Base-by-base conservation (phyloP, 202 grass and related monocot species). In the Elaeis oleifera region DNA sequence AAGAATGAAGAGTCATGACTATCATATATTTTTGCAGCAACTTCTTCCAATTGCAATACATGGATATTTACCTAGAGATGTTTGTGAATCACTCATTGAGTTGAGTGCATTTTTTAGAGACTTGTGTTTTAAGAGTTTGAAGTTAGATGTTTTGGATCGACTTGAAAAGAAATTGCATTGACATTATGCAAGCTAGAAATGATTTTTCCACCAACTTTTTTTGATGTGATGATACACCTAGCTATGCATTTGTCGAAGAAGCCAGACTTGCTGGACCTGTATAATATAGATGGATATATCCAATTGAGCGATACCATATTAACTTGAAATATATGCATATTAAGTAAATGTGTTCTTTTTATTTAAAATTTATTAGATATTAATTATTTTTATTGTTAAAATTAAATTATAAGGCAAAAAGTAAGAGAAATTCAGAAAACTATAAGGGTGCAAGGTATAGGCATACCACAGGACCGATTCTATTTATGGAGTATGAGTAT, bases 201-300 rank as follows among this genome's bases (percentile, higher is more conserved):
- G 3, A 48, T 63, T 8, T 63, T 63, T 20, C 29, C 1, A 48
- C 60, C 18, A 3, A 1, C 5, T 5, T 63, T 63, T 48, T 63
- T 63, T 36, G 6, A 25, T 26, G 25, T 50, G 1, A 76, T 58
- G 23, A 20, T 68, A 31, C 51, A 68, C 26, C 23, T 59, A n/a
- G 19, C 54, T 27, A 28, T 67, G 16, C 61, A 67, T 60, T 16
- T 76, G n/a, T 36, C 18, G 16, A 60, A 24, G 63, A 76, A 44
- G 24, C 27, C 3, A 67, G 16, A 18, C 27, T 76, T 4, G 28
- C 19, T 20, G 20, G 28, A 21, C 53, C 28, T 1, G 36, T 68
- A 31, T n/a, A 56, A 23, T 60, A 58, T 8, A 8, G 53, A 28
- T 67, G 63, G 51, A 76, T 65, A 60, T 74, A 49, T 74, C 15